Percentiles rank a stretch among this genome's conserved stretches.
Conservation (phyloP, 164 flowering plant species). For the Annona cherimola region DNA sequence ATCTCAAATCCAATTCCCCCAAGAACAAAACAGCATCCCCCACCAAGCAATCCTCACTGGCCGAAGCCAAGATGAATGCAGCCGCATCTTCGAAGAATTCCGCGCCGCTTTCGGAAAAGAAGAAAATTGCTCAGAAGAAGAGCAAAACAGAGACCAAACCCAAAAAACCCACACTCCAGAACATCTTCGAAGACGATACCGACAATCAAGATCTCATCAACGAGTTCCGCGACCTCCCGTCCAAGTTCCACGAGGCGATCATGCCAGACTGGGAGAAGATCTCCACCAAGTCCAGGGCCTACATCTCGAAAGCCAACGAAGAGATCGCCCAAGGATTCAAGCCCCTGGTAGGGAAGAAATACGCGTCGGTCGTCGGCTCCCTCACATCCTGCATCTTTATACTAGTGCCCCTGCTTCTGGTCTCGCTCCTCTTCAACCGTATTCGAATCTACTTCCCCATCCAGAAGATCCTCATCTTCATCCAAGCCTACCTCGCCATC, state of each 20-base stretch:
- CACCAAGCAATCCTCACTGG: conserved; percentile 16
- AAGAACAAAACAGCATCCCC: conserved; percentile 41
- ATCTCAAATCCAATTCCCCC: conserved; percentile 27
- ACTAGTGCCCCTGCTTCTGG: conserved; percentile 64
- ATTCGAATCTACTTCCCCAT: conserved; percentile 79
- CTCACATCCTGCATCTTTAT: conserved; percentile 53
- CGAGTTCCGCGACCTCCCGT: conserved; percentile 66
- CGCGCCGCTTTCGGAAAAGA: conserved; percentile 12
- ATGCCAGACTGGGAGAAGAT: conserved; percentile 71
- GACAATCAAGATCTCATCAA: conserved; percentile 47
- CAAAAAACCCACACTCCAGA: conserved; percentile 19
- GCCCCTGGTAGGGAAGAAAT: conserved; percentile 66
- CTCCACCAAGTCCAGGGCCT: conserved; percentile 63
- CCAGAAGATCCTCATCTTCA: conserved; percentile 68
- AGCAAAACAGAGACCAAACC: background rate
- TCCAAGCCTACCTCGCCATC: conserved; percentile 73
- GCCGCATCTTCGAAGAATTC: conserved; percentile 3
- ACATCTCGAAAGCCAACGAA: conserved; percentile 55
- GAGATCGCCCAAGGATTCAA: conserved; percentile 64
- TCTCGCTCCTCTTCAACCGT: conserved; percentile 55
- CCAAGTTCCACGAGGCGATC: conserved; percentile 55
- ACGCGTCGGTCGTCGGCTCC: conserved; percentile 64
- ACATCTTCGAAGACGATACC: conserved; percentile 22
- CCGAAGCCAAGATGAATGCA: background rate
- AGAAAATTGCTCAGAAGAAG: conserved; percentile 2